phyloP scores from a whole-genome alignment of 768 basidiomycete species.

The Baorangia bicolor region DNA sequence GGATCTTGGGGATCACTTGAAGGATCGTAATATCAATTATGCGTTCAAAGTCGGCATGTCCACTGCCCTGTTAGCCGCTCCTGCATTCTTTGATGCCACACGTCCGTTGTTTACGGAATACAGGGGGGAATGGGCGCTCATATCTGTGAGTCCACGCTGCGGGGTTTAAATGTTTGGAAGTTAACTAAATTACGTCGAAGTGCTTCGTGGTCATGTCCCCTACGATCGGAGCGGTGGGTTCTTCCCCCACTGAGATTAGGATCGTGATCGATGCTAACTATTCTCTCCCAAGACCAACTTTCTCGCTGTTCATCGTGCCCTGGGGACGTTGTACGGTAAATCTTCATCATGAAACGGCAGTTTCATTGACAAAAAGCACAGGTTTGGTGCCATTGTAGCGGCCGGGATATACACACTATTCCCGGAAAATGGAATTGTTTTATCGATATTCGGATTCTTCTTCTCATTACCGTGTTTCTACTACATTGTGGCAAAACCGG shows the following conservation, averaged over 20 bases:
- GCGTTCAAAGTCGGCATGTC: constrained; percentile 87
- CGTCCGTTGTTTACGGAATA: constrained; percentile 77
- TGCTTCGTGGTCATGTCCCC: constrained; percentile 92
- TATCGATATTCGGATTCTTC: constrained; percentile 84
- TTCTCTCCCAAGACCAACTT: constrained; percentile 68
- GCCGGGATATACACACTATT: constrained; percentile 70
- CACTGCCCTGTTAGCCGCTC: constrained; percentile 76
- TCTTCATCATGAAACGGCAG: neutral
- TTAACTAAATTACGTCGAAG: constrained; percentile 34
- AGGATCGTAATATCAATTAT: constrained; percentile 79
- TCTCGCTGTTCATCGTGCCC: constrained; percentile 75
- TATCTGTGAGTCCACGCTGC: constrained; percentile 59
- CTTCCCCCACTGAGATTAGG: neutral
- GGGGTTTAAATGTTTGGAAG: constrained; percentile 13
- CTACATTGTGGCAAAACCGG: constrained; percentile 76
- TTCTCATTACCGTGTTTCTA: constrained; percentile 95
- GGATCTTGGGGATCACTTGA: constrained; percentile 62
- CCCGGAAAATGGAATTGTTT: constrained; percentile 67
- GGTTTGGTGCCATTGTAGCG: constrained; percentile 78
- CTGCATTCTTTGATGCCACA: constrained; percentile 83
- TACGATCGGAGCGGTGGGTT: constrained; percentile 77
- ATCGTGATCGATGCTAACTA: constrained; percentile 13
- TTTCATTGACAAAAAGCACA: constrained; percentile 30
- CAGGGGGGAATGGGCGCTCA: constrained; percentile 93
- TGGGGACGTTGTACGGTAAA: constrained; percentile 75